These are phyloP conservation scores for Aegilops umbellulata DNA, from an alignment of 176 grass and related monocot species.

Conservation along the genomic window DNA sequence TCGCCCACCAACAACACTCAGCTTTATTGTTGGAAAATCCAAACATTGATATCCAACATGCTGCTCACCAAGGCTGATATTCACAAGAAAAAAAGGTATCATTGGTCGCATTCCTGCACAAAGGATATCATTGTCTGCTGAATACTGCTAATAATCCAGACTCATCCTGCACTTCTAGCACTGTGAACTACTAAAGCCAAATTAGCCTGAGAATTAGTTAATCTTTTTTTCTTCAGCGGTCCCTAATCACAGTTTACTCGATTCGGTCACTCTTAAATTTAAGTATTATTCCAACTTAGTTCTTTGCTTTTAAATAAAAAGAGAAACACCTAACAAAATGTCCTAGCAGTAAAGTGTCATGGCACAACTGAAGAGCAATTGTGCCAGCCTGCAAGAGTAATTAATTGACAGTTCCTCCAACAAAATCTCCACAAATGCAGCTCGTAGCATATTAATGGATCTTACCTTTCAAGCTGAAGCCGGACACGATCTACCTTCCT, in stretches of 20 bases:
- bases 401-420: conserved; percentile 8
- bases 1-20: conserved; percentile 82
- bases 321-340: conserved; percentile 1
- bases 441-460: conserved; percentile 2
- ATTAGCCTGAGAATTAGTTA: background rate
- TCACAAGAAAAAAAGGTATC: conserved; percentile 30
- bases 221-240: background rate
- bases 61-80: conserved; percentile 68
- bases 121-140: background rate
- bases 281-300: background rate
- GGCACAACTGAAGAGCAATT: background rate
- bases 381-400: conserved; percentile 16
- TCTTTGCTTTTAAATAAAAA: conserved; percentile 5
- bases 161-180: background rate
- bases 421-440: background rate
- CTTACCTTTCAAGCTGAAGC: conserved; percentile 78
- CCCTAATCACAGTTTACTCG: conserved; percentile 6
- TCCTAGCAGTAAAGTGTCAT: background rate
- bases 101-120: background rate
- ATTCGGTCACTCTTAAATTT: background rate
- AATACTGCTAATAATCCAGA: background rate
- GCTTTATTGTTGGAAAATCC: conserved; percentile 68
- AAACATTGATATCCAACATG: conserved; percentile 82
- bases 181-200: background rate
- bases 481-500: conserved; percentile 74